Evolutionary conservation across 306 rosid species (phyloP).

Genomic region (Casuarina equisetifolia): DNA sequence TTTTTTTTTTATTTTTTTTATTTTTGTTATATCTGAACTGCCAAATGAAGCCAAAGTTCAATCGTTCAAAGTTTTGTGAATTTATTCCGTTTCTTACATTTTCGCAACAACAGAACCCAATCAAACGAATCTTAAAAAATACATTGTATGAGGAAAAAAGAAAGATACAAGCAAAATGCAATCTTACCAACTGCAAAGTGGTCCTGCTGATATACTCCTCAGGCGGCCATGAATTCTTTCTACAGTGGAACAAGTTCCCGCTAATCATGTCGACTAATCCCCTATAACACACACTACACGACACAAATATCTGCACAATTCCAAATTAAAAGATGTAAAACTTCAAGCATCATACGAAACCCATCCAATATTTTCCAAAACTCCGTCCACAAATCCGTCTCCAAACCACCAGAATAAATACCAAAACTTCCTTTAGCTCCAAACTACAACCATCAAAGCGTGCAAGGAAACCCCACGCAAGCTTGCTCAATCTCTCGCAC

Average conservation of each 20-base stretch:
- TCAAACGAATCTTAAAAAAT: not conserved
- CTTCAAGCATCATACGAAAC: slow-evolving; percentile 4
- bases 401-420: not conserved
- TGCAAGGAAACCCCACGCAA: slow-evolving; percentile 23
- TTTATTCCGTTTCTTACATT: not conserved
- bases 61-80: not conserved
- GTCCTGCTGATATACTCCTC: slow-evolving; percentile 74
- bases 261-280: slow-evolving; percentile 55
- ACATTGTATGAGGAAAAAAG: not conserved
- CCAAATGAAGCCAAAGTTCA: slow-evolving; percentile 15
- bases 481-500: not conserved
- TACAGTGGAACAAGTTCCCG: slow-evolving; percentile 65
- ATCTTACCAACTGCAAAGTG: slow-evolving; percentile 75
- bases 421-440: slow-evolving; percentile 18
- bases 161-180: not conserved
- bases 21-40: slow-evolving; percentile 1
- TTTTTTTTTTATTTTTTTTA: not conserved
- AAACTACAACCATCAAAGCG: slow-evolving; percentile 24
- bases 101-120: slow-evolving; percentile 24
- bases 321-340: not conserved
- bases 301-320: slow-evolving; percentile 1
- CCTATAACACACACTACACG: slow-evolving; percentile 8
- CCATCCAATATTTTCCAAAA: slow-evolving; percentile 3
- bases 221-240: slow-evolving; percentile 97
- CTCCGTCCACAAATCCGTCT: slow-evolving; percentile 13